Percentiles rank a stretch among this genome's conserved stretches.
Evolutionary conservation across 768 basidiomycete genomes (phyloP).

Genomic region (Mrakia hoshinonis): DNA sequence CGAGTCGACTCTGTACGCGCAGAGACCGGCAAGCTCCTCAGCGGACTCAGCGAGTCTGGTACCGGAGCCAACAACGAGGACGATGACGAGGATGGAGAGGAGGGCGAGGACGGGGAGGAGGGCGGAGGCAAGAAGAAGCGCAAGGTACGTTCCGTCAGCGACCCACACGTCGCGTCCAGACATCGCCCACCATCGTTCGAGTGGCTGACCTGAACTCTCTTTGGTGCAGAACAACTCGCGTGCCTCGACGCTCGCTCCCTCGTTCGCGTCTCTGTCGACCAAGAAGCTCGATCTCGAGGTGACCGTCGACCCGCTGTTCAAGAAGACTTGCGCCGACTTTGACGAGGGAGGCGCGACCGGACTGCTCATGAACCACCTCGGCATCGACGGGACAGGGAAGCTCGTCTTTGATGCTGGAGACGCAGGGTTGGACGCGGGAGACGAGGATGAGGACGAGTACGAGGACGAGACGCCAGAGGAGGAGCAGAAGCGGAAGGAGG

Average conservation of each 20-base stretch:
- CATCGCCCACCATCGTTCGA: not conserved
- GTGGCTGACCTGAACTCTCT: no score
- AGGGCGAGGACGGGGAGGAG: conserved; percentile 48
- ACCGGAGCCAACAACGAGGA: conserved; percentile 51
- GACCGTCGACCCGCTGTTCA: conserved; percentile 91
- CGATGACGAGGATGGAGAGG: conserved; percentile 30
- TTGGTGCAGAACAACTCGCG: conserved; percentile 48
- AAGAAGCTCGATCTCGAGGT: conserved; percentile 96
- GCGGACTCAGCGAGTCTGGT: conserved; percentile 66
- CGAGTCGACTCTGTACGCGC: conserved; percentile 94
- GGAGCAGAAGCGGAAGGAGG: conserved; percentile 57
- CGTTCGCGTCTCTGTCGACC: conserved; percentile 64
- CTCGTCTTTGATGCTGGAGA: conserved; percentile 96
- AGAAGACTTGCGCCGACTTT: conserved; percentile 95
- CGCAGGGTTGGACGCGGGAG: conserved; percentile 54
- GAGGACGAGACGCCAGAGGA: conserved; percentile 46
- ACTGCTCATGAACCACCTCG: conserved; percentile 91
- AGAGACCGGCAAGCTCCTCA: conserved; percentile 88
- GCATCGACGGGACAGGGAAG: conserved; percentile 69
- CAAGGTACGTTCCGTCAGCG: conserved; percentile 36
- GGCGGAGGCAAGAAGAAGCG: conserved; percentile 50
- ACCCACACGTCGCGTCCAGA: not conserved
- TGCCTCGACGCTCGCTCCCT: conserved; percentile 82
- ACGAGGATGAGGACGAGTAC: conserved; percentile 57
- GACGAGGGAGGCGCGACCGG: conserved; percentile 97